phyloP scores from a whole-genome alignment of 345 rosid genomes.

The Eucalyptus marginata region DNA sequence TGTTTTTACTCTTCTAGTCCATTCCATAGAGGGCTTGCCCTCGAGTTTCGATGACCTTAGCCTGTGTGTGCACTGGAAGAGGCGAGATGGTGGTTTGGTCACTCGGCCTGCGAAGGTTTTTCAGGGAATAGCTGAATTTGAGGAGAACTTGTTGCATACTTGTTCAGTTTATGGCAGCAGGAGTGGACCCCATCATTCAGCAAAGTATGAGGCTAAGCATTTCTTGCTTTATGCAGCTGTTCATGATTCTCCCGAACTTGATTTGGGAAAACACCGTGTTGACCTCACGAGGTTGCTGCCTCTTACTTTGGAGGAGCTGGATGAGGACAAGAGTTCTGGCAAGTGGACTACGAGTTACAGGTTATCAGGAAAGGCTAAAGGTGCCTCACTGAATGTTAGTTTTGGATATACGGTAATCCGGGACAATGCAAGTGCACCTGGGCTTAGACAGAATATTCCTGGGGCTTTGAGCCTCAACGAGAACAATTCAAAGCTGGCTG shows the following conservation, averaged over 20 bases:
- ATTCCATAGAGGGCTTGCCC: conserved; percentile 60
- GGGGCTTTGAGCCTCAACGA: conserved; percentile 22
- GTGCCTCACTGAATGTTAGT: conserved; percentile 71
- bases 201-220: conserved; percentile 92
- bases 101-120: conserved; percentile 53
- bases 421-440: conserved; percentile 24
- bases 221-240: conserved; percentile 66
- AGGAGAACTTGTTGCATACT: conserved; percentile 56
- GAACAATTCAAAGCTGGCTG: conserved; percentile 16
- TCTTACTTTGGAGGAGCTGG: conserved; percentile 81
- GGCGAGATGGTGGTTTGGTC: conserved; percentile 61
- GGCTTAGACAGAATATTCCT: conserved; percentile 16
- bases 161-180: conserved; percentile 76
- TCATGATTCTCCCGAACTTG: conserved; percentile 53
- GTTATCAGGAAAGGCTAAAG: conserved; percentile 71
- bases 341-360: conserved; percentile 90
- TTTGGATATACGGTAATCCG: conserved; percentile 67
- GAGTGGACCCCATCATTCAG: conserved; percentile 81
- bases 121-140: conserved; percentile 60
- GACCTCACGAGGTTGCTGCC: conserved; percentile 92
- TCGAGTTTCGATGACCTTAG: conserved; percentile 32
- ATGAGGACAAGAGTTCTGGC: conserved; percentile 84
- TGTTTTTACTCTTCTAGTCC: conserved; percentile 78
- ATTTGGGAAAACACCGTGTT: conserved; percentile 93
- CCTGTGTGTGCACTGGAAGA: conserved; percentile 80